Percentiles rank a stretch among this genome's conserved stretches.
These are phyloP conservation scores for Backusella australiensis DNA, from an alignment of 192 early-diverging fungal species.

Conservation along the genomic window DNA sequence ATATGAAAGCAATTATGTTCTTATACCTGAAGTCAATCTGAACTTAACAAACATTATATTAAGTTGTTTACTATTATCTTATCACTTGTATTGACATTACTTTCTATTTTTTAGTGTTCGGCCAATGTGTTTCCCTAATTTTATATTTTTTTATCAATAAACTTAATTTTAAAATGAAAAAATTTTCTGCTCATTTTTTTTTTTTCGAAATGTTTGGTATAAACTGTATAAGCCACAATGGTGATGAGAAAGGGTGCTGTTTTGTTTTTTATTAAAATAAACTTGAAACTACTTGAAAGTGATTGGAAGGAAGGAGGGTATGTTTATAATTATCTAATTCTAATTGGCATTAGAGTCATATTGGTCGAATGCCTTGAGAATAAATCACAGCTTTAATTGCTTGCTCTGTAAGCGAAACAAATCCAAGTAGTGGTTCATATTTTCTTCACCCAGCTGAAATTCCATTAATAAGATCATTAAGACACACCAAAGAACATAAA, in stretches of 20 bases:
- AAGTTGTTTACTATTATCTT: not conserved
- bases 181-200: not conserved
- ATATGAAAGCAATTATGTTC: not conserved
- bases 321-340: no score
- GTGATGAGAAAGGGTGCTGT: not conserved
- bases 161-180: not conserved
- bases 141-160: not conserved
- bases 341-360: no score
- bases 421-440: not conserved
- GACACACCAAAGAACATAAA: not conserved
- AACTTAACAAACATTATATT: not conserved
- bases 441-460: not conserved
- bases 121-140: not conserved
- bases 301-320: no score
- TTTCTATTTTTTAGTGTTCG: not conserved
- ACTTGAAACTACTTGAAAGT: not conserved
- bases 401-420: no score
- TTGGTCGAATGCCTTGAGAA: no score
- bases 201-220: not conserved
- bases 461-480: not conserved
- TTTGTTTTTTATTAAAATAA: not conserved
- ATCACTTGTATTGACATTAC: slow-evolving; percentile 3
- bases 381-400: no score
- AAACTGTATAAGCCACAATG: not conserved
- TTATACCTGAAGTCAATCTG: not conserved